Conservation (phyloP, 805 yeast species). For the Metschnikowia sp. region DNA sequence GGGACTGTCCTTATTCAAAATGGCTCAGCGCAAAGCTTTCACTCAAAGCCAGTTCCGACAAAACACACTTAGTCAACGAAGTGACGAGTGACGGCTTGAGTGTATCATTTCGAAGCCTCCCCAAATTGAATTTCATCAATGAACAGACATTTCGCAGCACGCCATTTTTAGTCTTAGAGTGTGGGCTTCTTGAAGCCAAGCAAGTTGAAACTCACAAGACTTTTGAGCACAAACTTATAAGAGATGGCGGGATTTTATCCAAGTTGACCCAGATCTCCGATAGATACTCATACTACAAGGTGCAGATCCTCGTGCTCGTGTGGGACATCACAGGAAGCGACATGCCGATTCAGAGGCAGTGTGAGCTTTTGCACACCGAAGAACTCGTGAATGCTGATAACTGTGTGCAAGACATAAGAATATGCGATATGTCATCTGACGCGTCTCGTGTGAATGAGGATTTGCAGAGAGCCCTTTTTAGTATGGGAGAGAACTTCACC, state of each 20-base stretch:
- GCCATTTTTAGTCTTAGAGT: slow-evolving; percentile 48
- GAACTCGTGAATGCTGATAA: slow-evolving; percentile 7
- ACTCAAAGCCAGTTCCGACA: slow-evolving; percentile 29
- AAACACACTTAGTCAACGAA: slow-evolving; percentile 24
- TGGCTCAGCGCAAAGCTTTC: slow-evolving; percentile 49
- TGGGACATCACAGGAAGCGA: slow-evolving; percentile 36
- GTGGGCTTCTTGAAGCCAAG: slow-evolving; percentile 39
- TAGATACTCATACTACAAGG: slow-evolving; percentile 34
- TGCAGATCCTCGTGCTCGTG: slow-evolving; percentile 38
- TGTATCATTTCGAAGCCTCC: slow-evolving; percentile 41
- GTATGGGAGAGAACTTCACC: slow-evolving; percentile 21
- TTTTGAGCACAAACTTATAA: slow-evolving; percentile 29
- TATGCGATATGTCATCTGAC: slow-evolving; percentile 34
- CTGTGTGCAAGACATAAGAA: slow-evolving; percentile 20
- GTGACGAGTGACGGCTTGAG: slow-evolving; percentile 25
- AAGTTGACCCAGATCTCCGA: slow-evolving; percentile 34
- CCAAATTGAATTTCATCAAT: slow-evolving; percentile 33
- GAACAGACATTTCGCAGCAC: slow-evolving; percentile 37
- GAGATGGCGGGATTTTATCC: slow-evolving; percentile 35
- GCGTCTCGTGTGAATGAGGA: slow-evolving; percentile 25
- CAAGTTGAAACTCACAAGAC: slow-evolving; percentile 10
- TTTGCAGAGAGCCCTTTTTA: slow-evolving; percentile 22
- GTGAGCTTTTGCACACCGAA: slow-evolving; percentile 16
- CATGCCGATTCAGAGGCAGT: slow-evolving; percentile 15
- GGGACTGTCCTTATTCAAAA: slow-evolving; percentile 44